Base-by-base conservation (phyloP, 148 eudicot genomes). In the Rhododendron mucronatum region DNA sequence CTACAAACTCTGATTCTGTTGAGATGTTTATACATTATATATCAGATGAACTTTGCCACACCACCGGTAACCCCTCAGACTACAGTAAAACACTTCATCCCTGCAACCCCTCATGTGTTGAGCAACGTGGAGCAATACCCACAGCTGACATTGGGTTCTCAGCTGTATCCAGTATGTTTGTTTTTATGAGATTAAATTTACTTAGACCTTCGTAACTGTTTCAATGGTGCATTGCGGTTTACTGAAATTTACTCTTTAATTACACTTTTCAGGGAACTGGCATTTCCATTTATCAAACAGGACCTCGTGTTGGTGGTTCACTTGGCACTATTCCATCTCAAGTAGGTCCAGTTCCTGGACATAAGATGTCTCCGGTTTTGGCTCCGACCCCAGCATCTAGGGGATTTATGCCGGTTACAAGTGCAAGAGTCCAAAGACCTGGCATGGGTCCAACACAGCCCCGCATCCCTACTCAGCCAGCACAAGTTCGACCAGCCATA, bases 61-160 rank as follows among this genome's bases (percentile, higher is more conserved):
- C 92, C 91, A 39, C 92, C 94, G 13, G 91, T 78, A 89, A 87
- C 88, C 86, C 84, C 93, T 86, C 99, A 94, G 88, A 93, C 98
- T 83, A 86, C 95, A n/a, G 91, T 89, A 86, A 95, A 88, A 89
- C 89, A 92, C 37, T 97, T 97, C 91, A 86, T 87, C 76, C 99
- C 99, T 79, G 76, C 94, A 74, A 88, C 91, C 77, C 92, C 94
- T 69, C 96, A 95, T 26, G 85, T 83, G 63, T 84, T 97, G 88
- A 94, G 84, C 89, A 95, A 97, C 88, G 92, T 89, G 78, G 98
- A 94, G 86, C 94, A 94, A 78, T 97, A 93, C 90, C 99, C 94
- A 86, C 98, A 95, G 86, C 92, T 92, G n/a, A 90, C 98, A 84
- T 87, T 97, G 92, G 98, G 93, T 82, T 93, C 98, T 90, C 98